Base-by-base conservation (phyloP, 768 basidiomycete genomes). In the Naganishia antarctica region DNA sequence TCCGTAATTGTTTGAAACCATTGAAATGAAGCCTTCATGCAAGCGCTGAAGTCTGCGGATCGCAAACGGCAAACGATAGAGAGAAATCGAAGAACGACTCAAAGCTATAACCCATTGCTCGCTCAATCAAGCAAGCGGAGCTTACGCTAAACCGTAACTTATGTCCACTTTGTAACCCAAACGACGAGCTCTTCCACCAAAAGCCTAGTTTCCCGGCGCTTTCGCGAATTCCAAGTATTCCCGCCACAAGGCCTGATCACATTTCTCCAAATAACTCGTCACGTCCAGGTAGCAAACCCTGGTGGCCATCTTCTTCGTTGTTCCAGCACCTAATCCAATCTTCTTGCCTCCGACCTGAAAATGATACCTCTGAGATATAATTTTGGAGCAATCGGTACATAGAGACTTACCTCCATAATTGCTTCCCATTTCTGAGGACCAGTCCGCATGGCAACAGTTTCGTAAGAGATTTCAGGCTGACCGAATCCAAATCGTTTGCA, bases 201-300 rank as follows among this genome's bases (percentile, higher is more conserved):
- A 12, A 44, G 67, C 48, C 61, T 70, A 29, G 44, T 82, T 26
- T 88, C 87, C 3, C 83, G 81, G 85, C 85, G 21, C 68, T 66
- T 40, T 57, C 34, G 25, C 53, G n/a, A 40, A 37, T 40, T 57
- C 37, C 7, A 83, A 71, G 73, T 86, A 97, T 23, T 82, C 79
- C 62, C 81, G 80, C 93, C 93, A 97, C 26, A 97, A 81, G 0
- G 81, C 82, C 0, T 83, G 81, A 74, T 97, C 93, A 74, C 90
- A 93, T 62, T 80, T 81, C 74, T 93, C 88, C 64, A 97, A 83
- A 75, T 96, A 94, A 59, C 85, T 83, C 0, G 87, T 84, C 66
- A 91, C 91, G 74, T 97, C 93, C 49, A 96, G 83, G 75, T 88
- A 94, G 74, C 87, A 90, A 66, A 83, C 82, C 13, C 83, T 78